A percentile compares a stretch with the other conserved stretches of the same genome.
Evolutionary conservation across 106 monocot genomes (phyloP).

Genomic region (Gastrodia elata): DNA sequence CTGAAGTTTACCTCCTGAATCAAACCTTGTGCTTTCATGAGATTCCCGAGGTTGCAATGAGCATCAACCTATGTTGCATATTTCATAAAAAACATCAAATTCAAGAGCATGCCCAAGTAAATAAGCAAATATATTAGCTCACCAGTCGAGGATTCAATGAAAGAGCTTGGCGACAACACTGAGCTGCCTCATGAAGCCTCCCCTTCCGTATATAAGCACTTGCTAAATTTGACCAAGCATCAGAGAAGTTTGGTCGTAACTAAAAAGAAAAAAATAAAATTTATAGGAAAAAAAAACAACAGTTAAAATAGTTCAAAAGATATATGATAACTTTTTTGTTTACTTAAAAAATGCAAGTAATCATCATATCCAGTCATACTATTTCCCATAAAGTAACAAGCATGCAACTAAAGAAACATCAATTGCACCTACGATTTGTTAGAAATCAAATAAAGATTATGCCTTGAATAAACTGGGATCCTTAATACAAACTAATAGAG

Average conservation of each 20-base stretch:
- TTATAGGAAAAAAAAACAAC: not conserved
- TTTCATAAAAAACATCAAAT: not conserved
- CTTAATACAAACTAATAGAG: too few relatives aligned
- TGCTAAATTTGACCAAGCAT: conserved; percentile 96
- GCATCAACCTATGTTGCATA: conserved; percentile 72
- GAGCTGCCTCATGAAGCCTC: conserved; percentile 71
- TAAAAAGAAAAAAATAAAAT: conserved; percentile 8
- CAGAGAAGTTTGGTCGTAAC: conserved; percentile 81
- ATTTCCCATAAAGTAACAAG: not conserved
- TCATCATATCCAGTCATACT: not conserved
- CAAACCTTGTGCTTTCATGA: conserved; percentile 89
- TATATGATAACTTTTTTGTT: not conserved
- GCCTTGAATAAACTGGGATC: too few relatives aligned
- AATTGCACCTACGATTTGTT: too few relatives aligned
- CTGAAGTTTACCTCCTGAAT: conserved; percentile 56
- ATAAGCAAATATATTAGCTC: conserved; percentile 1
- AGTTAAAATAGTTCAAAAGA: not conserved
- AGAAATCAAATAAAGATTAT: too few relatives aligned
- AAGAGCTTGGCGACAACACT: conserved; percentile 91
- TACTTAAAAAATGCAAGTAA: not conserved
- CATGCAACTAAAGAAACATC: not conserved
- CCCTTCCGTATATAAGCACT: conserved; percentile 89
- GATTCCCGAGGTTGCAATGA: conserved; percentile 88
- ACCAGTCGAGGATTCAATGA: conserved; percentile 77
- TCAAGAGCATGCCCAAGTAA: not conserved